phyloP scores from a whole-genome alignment of 179 eudicot species.

The Spinacia oleracea region DNA sequence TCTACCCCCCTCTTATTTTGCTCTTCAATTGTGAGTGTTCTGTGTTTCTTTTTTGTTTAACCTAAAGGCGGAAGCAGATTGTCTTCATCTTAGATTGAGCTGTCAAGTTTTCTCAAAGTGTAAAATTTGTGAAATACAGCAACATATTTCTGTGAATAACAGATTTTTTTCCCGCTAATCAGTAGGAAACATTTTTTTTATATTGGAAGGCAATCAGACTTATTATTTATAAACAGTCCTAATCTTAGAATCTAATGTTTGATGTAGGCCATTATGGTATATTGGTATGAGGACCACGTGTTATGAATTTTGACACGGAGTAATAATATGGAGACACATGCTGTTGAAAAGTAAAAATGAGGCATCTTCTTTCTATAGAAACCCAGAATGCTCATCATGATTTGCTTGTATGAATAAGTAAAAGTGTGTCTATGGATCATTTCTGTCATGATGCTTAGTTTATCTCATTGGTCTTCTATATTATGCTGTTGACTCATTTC shows the following conservation, averaged over 20 bases:
- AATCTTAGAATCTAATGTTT: not conserved
- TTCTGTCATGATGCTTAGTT: not conserved
- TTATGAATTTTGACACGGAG: not conserved
- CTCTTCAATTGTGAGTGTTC: not conserved
- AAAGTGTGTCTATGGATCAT: not conserved
- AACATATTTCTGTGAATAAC: not conserved
- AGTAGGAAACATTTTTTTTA: too few relatives aligned
- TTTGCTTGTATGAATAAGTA: not conserved
- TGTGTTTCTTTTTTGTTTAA: not conserved
- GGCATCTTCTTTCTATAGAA: not conserved
- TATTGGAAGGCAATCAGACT: not conserved
- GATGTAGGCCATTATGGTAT: not conserved
- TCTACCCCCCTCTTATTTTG: not conserved
- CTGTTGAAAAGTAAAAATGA: not conserved
- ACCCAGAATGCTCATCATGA: not conserved
- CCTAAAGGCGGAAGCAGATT: not conserved
- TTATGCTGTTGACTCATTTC: not conserved
- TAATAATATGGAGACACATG: not conserved
- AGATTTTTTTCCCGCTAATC: not conserved
- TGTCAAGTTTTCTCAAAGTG: not conserved
- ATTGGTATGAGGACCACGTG: too few relatives aligned
- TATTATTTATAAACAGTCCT: not conserved
- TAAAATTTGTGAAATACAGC: not conserved
- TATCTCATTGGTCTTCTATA: not conserved
- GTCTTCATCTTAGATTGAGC: not conserved